phyloP scores from a whole-genome alignment of 108 stramenopile species.

The Pseudonitzschia delicatissima region DNA sequence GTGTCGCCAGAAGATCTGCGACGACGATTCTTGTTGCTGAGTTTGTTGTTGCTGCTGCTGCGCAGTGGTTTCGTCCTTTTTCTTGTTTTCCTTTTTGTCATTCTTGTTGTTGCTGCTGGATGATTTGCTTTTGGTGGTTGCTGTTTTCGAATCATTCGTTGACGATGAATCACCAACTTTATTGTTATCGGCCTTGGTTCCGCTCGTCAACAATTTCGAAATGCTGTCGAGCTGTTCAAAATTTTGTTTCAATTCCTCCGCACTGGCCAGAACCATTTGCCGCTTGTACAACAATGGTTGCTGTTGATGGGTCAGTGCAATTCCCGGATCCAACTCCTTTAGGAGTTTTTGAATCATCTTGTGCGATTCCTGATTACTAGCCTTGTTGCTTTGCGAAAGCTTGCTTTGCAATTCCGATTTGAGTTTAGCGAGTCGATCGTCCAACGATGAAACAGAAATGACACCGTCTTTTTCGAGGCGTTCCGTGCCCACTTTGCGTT shows the following conservation, averaged over 20 bases:
- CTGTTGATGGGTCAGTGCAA: slow-evolving; percentile 47
- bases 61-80: neutral
- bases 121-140: neutral
- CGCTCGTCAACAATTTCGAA: slow-evolving; percentile 38
- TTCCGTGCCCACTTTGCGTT: too few species aligned
- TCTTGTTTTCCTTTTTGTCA: neutral
- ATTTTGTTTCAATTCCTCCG: slow-evolving; percentile 44
- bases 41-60: neutral
- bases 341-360: slow-evolving; percentile 27
- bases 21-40: neutral
- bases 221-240: slow-evolving; percentile 52
- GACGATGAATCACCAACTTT: neutral
- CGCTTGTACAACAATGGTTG: slow-evolving; percentile 60
- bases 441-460: too few species aligned
- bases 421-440: neutral
- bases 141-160: neutral
- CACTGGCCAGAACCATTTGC: slow-evolving; percentile 62
- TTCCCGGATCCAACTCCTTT: slow-evolving; percentile 45
- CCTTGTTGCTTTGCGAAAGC: neutral
- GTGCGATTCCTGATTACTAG: neutral
- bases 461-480: too few species aligned
- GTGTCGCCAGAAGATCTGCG: neutral
- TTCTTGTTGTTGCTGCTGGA: neutral
- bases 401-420: neutral
- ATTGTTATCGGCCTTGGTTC: neutral